Evolutionary conservation across 139 green algal genomes (phyloP).

Genomic region (Eudorina sp.): DNA sequence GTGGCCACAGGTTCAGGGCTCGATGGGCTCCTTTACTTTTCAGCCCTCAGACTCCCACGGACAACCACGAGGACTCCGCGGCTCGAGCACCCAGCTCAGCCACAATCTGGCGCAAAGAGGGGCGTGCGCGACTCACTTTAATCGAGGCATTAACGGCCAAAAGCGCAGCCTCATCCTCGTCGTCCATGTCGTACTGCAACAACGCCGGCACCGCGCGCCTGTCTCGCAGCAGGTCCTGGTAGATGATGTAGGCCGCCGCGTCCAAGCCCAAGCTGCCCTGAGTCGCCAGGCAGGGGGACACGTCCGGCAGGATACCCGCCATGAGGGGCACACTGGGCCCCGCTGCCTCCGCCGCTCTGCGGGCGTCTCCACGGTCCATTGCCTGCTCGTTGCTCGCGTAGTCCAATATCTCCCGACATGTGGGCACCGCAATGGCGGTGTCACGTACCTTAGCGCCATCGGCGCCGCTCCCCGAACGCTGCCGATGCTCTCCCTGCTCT

Average conservation of each 20-base stretch:
- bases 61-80: no score
- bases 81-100: no score
- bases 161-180: constrained; percentile 54
- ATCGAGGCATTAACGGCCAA: constrained; percentile 34
- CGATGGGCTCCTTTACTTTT: no score
- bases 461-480: neutral
- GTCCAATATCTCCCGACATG: constrained; percentile 23
- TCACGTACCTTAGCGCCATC: neutral
- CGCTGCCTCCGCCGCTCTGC: neutral
- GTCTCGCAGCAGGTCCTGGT: constrained; percentile 44
- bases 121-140: no score
- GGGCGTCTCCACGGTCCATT: constrained; percentile 9
- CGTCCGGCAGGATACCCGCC: neutral
- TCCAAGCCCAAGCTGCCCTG: constrained; percentile 6
- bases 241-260: constrained; percentile 53
- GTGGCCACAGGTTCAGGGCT: no score
- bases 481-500: neutral
- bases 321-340: constrained; percentile 6
- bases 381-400: constrained; percentile 42
- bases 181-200: constrained; percentile 60
- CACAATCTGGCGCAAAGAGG: no score
- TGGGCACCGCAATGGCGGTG: constrained; percentile 33
- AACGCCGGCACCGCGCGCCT: constrained; percentile 34
- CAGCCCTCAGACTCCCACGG: no score
- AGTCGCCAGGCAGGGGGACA: neutral